These are phyloP conservation scores for Akanthomyces dipterigenus DNA, from an alignment of 2,329 filamentous ascomycete genomes.

Conservation along the genomic window DNA sequence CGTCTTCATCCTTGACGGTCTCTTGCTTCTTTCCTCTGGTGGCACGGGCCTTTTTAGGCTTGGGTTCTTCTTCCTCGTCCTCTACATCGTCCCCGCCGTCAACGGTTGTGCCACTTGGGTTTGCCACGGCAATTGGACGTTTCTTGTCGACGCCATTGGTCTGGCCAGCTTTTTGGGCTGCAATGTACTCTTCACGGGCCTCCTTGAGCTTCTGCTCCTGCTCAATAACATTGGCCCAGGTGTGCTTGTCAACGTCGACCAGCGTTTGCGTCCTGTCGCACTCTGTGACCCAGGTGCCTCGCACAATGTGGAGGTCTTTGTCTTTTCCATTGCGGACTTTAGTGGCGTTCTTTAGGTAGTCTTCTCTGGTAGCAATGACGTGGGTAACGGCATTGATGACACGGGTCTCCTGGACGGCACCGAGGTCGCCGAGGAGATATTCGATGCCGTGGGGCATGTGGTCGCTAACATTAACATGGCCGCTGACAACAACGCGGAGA, in stretches of 20 bases:
- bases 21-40: constrained; percentile 17
- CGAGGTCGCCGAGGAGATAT: constrained; percentile 5
- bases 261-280: constrained; percentile 31
- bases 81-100: constrained; percentile 32
- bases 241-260: constrained; percentile 20
- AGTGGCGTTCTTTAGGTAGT: constrained; percentile 40
- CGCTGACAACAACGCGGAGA: constrained; percentile 50
- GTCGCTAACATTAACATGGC: constrained; percentile 48
- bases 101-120: constrained; percentile 19
- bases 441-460: constrained; percentile 31
- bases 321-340: constrained; percentile 46
- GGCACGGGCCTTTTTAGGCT: constrained; percentile 32
- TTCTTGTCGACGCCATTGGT: constrained; percentile 20
- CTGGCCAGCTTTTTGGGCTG: constrained; percentile 14
- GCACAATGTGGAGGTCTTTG: constrained; percentile 48
- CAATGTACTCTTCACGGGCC: constrained; percentile 20
- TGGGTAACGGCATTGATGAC: constrained; percentile 48
- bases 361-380: constrained; percentile 48
- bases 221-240: constrained; percentile 21
- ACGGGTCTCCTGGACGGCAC: not conserved
- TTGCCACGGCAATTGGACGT: constrained; percentile 19
- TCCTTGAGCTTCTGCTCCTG: constrained; percentile 17
- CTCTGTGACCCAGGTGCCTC: constrained; percentile 56
- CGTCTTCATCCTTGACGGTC: constrained; percentile 15
- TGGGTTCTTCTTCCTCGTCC: constrained; percentile 33